A percentile compares a stretch with the other conserved stretches of the same genome.
Evolutionary conservation across 352 stramenopile species (phyloP).

Genomic region (Nothophytophthora sp.): DNA sequence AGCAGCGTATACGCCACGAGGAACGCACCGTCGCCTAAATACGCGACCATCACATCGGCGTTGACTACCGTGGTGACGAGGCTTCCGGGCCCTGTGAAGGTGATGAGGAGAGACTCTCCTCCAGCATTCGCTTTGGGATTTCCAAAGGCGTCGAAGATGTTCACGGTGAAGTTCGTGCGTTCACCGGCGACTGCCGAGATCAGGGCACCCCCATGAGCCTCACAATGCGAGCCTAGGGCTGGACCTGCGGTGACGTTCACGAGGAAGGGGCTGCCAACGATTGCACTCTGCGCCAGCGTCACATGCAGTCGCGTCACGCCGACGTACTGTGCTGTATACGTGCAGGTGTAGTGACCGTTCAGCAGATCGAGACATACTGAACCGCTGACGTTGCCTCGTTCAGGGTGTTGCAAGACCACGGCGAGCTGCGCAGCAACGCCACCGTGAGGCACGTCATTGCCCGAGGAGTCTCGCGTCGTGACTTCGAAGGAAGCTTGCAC

Average conservation of each 20-base stretch:
- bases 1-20: slow-evolving; percentile 42
- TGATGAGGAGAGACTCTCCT: slow-evolving; percentile 35
- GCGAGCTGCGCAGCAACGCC: slow-evolving; percentile 34
- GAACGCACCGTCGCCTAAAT: slow-evolving; percentile 38
- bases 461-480: slow-evolving; percentile 51
- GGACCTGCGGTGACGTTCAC: slow-evolving; percentile 49
- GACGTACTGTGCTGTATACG: slow-evolving; percentile 55
- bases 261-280: slow-evolving; percentile 54
- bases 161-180: slow-evolving; percentile 46
- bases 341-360: slow-evolving; percentile 62
- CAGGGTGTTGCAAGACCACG: slow-evolving; percentile 37
- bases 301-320: slow-evolving; percentile 42
- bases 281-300: slow-evolving; percentile 12
- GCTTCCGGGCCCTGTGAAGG: slow-evolving; percentile 38
- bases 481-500: slow-evolving; percentile 63
- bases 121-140: slow-evolving; percentile 69
- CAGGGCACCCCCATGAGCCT: slow-evolving; percentile 43
- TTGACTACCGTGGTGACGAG: slow-evolving; percentile 15
- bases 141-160: slow-evolving; percentile 54
- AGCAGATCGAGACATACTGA: slow-evolving; percentile 47
- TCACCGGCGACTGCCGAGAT: slow-evolving; percentile 56
- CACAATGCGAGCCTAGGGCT: slow-evolving; percentile 43
- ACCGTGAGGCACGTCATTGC: slow-evolving; percentile 50
- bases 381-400: slow-evolving; percentile 38
- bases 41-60: slow-evolving; percentile 26